Conservation (phyloP, 2,329 filamentous ascomycete genomes). For the Sporothrix brunneoviolacea region DNA sequence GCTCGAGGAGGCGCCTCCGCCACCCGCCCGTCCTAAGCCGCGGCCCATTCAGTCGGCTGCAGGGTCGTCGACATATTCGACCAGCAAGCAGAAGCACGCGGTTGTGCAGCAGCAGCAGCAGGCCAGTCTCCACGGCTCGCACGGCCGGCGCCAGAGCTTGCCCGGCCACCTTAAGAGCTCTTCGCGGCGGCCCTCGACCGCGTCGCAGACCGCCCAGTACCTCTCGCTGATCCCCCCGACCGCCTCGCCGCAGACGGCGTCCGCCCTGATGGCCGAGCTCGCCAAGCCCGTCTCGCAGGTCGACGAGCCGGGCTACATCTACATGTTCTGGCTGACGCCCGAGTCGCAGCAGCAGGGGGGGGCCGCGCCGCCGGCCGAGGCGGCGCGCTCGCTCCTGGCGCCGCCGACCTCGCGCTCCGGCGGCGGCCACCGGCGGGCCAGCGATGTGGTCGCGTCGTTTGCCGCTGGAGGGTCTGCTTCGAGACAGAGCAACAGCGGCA, state of each 20-base stretch:
- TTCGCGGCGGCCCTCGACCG: constrained; percentile 21
- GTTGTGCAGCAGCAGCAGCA: not conserved
- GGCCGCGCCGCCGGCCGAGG: constrained; percentile 48
- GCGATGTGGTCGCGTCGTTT: constrained; percentile 49
- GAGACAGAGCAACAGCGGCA: constrained; percentile 15
- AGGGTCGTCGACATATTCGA: not conserved
- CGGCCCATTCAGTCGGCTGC: constrained; percentile 35
- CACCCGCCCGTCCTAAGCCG: constrained; percentile 39
- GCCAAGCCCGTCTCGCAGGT: constrained; percentile 64
- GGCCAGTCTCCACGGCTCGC: constrained; percentile 8
- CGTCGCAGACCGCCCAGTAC: constrained; percentile 38
- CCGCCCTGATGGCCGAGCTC: constrained; percentile 68
- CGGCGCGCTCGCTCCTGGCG: constrained; percentile 52
- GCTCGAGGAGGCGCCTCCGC: constrained; percentile 34
- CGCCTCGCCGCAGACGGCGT: constrained; percentile 61
- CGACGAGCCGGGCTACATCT: constrained; percentile 88
- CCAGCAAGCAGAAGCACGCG: not conserved
- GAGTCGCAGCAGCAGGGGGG: constrained; percentile 48
- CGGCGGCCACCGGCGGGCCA: constrained; percentile 39
- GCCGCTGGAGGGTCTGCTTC: constrained; percentile 24
- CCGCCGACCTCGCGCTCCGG: constrained; percentile 37
- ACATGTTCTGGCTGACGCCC: constrained; percentile 96
- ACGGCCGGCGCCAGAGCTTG: constrained; percentile 17
- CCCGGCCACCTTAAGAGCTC: constrained; percentile 17
- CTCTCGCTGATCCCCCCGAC: constrained; percentile 63